Conservation (phyloP, 805 yeast species). For the Ogataea nonfermentans region DNA sequence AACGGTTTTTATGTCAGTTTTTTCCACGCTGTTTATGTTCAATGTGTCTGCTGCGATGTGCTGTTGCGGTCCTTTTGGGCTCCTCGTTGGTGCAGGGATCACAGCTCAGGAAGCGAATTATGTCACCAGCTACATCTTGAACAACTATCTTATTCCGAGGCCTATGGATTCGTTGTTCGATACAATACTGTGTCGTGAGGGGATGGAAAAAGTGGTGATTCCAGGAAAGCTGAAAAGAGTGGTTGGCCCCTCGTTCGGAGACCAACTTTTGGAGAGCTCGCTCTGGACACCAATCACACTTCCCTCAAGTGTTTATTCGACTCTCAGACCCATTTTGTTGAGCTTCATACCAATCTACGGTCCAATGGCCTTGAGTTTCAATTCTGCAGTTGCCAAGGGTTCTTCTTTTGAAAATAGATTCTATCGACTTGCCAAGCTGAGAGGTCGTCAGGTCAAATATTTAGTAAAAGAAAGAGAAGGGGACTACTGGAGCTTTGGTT, state of each 20-base stretch:
- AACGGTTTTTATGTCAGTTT: constrained; percentile 20
- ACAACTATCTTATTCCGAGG: constrained; percentile 25
- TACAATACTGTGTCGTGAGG: constrained; percentile 27
- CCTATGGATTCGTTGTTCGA: constrained; percentile 30
- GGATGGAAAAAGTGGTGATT: constrained; percentile 29
- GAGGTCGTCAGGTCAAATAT: constrained; percentile 29
- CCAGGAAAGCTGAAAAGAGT: constrained; percentile 34
- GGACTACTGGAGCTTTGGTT: constrained; percentile 49
- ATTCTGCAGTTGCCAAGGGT: constrained; percentile 21
- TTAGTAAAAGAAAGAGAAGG: constrained; percentile 33
- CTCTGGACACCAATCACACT: constrained; percentile 20
- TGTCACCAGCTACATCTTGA: constrained; percentile 24
- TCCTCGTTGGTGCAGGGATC: constrained; percentile 23
- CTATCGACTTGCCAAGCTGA: constrained; percentile 24
- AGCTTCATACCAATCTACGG: constrained; percentile 29
- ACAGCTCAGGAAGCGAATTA: constrained; percentile 29
- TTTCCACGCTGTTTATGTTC: constrained; percentile 24
- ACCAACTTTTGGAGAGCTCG: constrained; percentile 16
- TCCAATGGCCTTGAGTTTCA: constrained; percentile 17
- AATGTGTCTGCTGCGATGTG: constrained; percentile 22
- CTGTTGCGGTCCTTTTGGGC: constrained; percentile 31
- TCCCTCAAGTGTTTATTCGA: constrained; percentile 9
- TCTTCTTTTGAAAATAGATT: constrained; percentile 21
- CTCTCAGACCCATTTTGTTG: constrained; percentile 17
- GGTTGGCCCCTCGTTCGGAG: constrained; percentile 28